phyloP scores from a whole-genome alignment of 805 yeast species.

The Ogataea neopini region DNA sequence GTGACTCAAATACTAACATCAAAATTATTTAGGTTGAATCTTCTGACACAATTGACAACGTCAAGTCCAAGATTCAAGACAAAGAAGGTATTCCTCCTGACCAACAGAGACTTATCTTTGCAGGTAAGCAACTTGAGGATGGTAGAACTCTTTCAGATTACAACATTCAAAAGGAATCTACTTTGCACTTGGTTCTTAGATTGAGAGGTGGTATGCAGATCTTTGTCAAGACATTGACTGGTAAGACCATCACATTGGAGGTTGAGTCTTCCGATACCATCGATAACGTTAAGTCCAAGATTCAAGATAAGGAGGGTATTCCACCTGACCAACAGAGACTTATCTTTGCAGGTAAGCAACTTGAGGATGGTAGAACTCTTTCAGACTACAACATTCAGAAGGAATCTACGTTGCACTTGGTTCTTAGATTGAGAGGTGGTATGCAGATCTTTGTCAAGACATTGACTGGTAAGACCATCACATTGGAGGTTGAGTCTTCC shows the following conservation, averaged over 20 bases:
- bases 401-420: constrained; percentile 41
- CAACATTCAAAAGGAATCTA: constrained; percentile 46
- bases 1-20: constrained; percentile 1
- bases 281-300: constrained; percentile 45
- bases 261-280: constrained; percentile 52
- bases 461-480: constrained; percentile 86
- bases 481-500: constrained; percentile 57
- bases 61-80: constrained; percentile 45
- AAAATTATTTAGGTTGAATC: constrained; percentile 44
- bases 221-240: constrained; percentile 86
- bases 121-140: constrained; percentile 46
- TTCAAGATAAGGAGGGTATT: constrained; percentile 45
- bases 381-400: constrained; percentile 68
- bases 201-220: constrained; percentile 71
- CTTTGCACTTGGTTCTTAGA: constrained; percentile 38
- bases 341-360: constrained; percentile 46
- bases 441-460: constrained; percentile 94
- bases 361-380: constrained; percentile 79
- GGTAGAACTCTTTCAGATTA: constrained; percentile 95
- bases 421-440: constrained; percentile 44
- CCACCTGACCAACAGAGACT: constrained; percentile 45
- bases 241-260: constrained; percentile 78
- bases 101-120: constrained; percentile 44
- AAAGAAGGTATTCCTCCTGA: constrained; percentile 46
- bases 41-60: constrained; percentile 45